Evolutionary conservation across 441 rosid species (phyloP).

Genomic region (Isatis lusitanica): DNA sequence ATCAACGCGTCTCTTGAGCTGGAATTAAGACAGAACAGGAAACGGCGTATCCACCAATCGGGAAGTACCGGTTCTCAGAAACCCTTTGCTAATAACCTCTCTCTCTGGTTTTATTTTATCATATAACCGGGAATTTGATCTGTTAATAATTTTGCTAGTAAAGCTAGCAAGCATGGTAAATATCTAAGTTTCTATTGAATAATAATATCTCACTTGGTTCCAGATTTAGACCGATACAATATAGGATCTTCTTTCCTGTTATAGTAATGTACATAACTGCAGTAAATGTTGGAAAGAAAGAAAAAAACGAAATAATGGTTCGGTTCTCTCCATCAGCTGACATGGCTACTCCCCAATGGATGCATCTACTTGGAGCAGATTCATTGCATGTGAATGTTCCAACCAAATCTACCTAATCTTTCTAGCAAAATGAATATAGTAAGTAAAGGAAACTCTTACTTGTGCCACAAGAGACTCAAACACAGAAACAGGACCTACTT

Average conservation of each 20-base stretch:
- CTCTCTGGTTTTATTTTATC: not conserved
- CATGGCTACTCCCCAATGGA: not conserved
- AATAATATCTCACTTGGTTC: not conserved
- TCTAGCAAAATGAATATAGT: not conserved
- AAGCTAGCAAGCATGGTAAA: not conserved
- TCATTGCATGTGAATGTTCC: conserved; percentile 23
- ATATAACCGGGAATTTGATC: not conserved
- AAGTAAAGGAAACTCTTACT: not conserved
- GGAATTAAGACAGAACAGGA: conserved; percentile 1
- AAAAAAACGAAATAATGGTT: not conserved
- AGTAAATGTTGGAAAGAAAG: no score
- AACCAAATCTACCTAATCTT: conserved; percentile 12
- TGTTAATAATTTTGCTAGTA: no score
- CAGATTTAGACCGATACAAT: not conserved
- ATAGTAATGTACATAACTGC: not conserved
- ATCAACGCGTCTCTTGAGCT: conserved; percentile 18
- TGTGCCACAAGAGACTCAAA: not conserved
- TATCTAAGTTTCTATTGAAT: not conserved
- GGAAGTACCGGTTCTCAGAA: not conserved
- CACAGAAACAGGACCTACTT: not conserved
- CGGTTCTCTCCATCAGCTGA: not conserved
- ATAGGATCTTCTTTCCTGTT: not conserved
- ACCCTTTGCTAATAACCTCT: not conserved
- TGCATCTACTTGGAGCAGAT: not conserved
- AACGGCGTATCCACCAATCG: not conserved